Evolutionary conservation across 108 stramenopile genomes (phyloP), one percentile per base, ranked within the genome.

Genomic region (Cyclotella atomus): DNA sequence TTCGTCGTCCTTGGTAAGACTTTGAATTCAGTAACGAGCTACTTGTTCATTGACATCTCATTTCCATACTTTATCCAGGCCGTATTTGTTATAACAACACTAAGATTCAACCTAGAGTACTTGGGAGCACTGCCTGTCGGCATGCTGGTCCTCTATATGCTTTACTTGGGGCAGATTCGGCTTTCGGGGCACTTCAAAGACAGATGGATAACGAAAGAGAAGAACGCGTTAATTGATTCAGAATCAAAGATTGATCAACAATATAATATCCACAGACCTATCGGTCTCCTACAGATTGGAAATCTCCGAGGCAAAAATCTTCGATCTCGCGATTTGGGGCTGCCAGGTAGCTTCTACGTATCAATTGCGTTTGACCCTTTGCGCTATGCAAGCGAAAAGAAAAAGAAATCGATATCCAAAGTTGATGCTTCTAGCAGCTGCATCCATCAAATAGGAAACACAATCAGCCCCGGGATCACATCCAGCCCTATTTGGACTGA

Each of bases 261-360:
- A 33, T 79, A 87, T 63, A 47, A 56, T 3, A 75, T 87, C 7
- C 71, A 91, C 70, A 81, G 93, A 59, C 89, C 93, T 19, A 50
- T 87, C 28, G 91, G 89, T 15, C 52, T 72, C 33, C 67, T 95
- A 3, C 55, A 75, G 5, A 68, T 91, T 41, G 36, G 71, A 9
- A 79, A 91, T 2, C 46, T 71, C 4, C 83, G 76, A 30, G 93
- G 93, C 16, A 78, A 65, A 57, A 88, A 87, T 63, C 65, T 95
- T 10, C 68, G 84, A 19, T 89, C 89, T 12, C 73, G 73, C 46
- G 91, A 94, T 12, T 66, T 87, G 30, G 91, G 93, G 9, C 66
- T 94, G 36, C 84, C 93, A 10, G 93, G 93, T 56, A 88, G 79
- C 54, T 82, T 85, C 20, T 86, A 79, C 25, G 89, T 88, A 25